Base-by-base conservation (phyloP, 768 basidiomycete species). In the Hemileccinum rubropunctum region DNA sequence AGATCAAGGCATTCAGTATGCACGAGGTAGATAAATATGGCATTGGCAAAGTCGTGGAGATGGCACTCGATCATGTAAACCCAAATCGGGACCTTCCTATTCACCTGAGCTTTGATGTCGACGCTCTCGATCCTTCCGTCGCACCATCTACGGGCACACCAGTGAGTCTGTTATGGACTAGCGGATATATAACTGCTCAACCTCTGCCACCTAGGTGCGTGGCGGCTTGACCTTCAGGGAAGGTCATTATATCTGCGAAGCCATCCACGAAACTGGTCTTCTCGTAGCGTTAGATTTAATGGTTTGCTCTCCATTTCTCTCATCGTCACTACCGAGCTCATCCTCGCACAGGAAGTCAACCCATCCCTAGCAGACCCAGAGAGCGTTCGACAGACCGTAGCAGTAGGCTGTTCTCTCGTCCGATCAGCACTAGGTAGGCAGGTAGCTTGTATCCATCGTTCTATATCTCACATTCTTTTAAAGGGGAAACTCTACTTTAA, bases 231-330 rank as follows among this genome's bases (percentile, higher is more conserved):
- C 91, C 18, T 99, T 98, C 74, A 76, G 97, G 56, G 97, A 99
- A 66, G 95, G 95, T n/a, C 97, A 98, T 71, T 98, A 95, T 67
- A 94, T 95, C 61, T 93, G 90, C 57, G 94, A 98, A 71, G 86
- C 89, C 6, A 81, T 98, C 37, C 83, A 83, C 53, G 94, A 97
- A 74, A 98, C 95, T 6, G 94, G 94, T 6, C 79, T 88, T 50
- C 80, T 99, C 17, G 94, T 97, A 21, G 91, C 86, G 0, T 72
- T 98, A 20, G 95, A 99, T 70, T 75, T 99, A 54, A 95, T 99
- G 94, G 94, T 88, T 53, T 41, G 81, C 66, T 18, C 28, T 17
- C 11, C 37, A 11, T 46, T 42, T 35, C 40, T 38, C n/a, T 30
- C 6, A 18, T 34, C 23, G 13, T 20, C 35, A 30, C 18, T 30